Evolutionary conservation across 768 basidiomycete species (phyloP).

Genomic region (Suillus bovinus): DNA sequence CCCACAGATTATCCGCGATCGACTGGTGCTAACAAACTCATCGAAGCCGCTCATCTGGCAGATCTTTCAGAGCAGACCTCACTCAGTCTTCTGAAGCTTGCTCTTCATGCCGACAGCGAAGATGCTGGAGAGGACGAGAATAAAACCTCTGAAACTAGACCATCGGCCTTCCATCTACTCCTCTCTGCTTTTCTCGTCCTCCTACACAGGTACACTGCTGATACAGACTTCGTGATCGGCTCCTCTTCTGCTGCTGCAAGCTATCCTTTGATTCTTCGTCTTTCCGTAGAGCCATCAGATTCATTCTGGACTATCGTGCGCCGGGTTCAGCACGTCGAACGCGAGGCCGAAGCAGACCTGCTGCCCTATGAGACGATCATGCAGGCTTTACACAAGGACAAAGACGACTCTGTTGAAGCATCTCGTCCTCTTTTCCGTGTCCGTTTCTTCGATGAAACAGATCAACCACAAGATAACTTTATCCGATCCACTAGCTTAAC

Average conservation of each 20-base stretch:
- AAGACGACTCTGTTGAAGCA: constrained; percentile 55
- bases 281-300: constrained; percentile 82
- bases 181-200: constrained; percentile 91
- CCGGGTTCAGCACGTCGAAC: constrained; percentile 81
- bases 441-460: constrained; percentile 95
- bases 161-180: constrained; percentile 89
- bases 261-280: constrained; percentile 81
- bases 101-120: constrained; percentile 64
- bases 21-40: constrained; percentile 66
- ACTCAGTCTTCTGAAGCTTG: constrained; percentile 80
- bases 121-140: constrained; percentile 51
- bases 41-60: constrained; percentile 79
- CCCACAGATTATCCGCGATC: constrained; percentile 96
- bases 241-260: constrained; percentile 76
- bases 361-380: constrained; percentile 81
- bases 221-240: constrained; percentile 90
- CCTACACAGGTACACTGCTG: constrained; percentile 93
- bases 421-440: constrained; percentile 80
- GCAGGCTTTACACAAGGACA: constrained; percentile 63
- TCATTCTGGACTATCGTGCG: constrained; percentile 88
- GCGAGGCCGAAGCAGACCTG: constrained; percentile 77
- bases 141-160: constrained; percentile 38
- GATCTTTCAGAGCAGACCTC: constrained; percentile 75
- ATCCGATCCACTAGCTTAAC: constrained; percentile 79
- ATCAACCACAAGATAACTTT: constrained; percentile 69